Evolutionary conservation across 1,139 yeast species (phyloP).

Genomic region (Pichia sp.): DNA sequence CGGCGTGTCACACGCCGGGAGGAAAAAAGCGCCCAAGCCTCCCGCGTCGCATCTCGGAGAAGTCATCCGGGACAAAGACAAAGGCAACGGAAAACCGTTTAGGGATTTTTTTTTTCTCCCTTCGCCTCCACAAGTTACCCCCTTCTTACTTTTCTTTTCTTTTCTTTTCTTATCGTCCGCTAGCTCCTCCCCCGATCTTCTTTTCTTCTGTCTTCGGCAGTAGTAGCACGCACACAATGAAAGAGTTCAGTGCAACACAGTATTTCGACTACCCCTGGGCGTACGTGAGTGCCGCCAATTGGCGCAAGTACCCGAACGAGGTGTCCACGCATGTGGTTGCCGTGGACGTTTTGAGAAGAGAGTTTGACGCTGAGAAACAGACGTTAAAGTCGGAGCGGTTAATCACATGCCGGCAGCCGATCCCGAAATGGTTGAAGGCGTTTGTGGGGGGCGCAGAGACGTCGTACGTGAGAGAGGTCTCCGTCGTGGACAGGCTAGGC

Average conservation of each 20-base stretch:
- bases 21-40: too few species aligned
- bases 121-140: neutral
- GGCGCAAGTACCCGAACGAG: constrained; percentile 95
- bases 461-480: constrained; percentile 84
- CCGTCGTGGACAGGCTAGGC: constrained; percentile 68
- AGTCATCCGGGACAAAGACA: too few species aligned
- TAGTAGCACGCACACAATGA: constrained; percentile 41
- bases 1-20: too few species aligned
- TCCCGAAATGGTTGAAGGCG: constrained; percentile 76
- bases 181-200: too few species aligned
- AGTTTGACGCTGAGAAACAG: constrained; percentile 51
- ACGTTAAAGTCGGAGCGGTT: constrained; percentile 77
- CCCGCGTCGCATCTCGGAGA: too few species aligned
- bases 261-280: constrained; percentile 85
- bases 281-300: constrained; percentile 91
- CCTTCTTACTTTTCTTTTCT: neutral
- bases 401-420: constrained; percentile 83
- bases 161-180: neutral
- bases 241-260: constrained; percentile 66
- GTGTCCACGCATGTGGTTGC: constrained; percentile 91
- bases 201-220: too few species aligned
- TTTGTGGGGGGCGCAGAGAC: constrained; percentile 71
- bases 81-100: neutral
- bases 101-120: neutral
- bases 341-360: constrained; percentile 80